These are phyloP conservation scores for Peniophora sp. DNA, from an alignment of 1,284 basidiomycete genomes.

Conservation along the genomic window DNA sequence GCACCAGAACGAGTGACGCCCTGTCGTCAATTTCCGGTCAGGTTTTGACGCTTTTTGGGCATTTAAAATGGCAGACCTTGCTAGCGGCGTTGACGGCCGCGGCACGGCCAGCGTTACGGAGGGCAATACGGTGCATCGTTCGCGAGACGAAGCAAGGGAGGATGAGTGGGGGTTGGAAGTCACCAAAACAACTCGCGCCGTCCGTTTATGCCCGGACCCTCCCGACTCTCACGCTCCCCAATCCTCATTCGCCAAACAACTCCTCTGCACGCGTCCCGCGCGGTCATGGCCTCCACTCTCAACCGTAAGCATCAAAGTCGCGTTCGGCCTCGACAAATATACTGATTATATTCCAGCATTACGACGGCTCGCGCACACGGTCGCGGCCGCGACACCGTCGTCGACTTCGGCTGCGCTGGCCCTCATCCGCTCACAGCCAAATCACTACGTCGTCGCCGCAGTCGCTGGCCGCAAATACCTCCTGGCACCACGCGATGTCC, in stretches of 20 bases:
- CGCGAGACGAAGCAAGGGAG: conserved; percentile 21
- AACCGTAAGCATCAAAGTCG: conserved; percentile 18
- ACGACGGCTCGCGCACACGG: no score
- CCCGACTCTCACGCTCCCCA: conserved; percentile 1
- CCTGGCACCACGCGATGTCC: conserved; percentile 80
- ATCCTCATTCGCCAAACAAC: neutral
- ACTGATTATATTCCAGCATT: conserved; percentile 4
- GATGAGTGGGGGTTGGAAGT: conserved; percentile 25
- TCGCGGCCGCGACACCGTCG: conserved; percentile 16
- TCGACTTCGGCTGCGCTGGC: conserved; percentile 46
- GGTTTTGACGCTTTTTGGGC: no score
- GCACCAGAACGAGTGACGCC: conserved; percentile 38
- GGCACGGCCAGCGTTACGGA: conserved; percentile 77
- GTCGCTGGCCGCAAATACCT: conserved; percentile 85
- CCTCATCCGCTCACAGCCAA: conserved; percentile 72
- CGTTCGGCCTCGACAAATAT: conserved; percentile 1
- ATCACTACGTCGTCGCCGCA: conserved; percentile 87
- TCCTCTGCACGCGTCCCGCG: conserved; percentile 7
- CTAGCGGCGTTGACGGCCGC: conserved; percentile 59
- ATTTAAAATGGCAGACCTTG: conserved; percentile 37
- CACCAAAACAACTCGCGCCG: conserved; percentile 3
- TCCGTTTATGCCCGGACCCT: conserved; percentile 2
- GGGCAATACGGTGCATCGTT: conserved; percentile 83
- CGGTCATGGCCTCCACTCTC: conserved; percentile 21
- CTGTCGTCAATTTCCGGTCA: conserved; percentile 23